Evolutionary conservation across 345 rosid species (phyloP).

Genomic region (Boechera divaricarpa): DNA sequence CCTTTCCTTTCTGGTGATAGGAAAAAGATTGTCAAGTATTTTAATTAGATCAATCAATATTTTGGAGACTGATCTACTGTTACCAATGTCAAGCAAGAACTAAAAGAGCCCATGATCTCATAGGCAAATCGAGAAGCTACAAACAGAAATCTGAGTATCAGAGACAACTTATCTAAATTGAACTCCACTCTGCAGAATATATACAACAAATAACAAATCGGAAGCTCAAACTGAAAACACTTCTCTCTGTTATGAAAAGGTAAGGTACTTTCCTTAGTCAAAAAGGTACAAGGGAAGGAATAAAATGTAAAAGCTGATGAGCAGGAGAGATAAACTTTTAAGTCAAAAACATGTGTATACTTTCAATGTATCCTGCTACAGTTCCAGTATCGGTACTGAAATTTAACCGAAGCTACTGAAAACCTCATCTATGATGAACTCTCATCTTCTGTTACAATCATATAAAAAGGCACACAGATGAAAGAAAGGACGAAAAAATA

Average conservation of each 20-base stretch:
- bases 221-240: conserved; percentile 3
- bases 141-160: conserved; percentile 5
- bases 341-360: conserved; percentile 2
- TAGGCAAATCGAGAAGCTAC: not conserved
- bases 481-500: conserved; percentile 11
- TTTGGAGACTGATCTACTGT: not conserved
- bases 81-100: conserved; percentile 19
- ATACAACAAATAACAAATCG: not conserved
- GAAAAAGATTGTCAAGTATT: conserved; percentile 1
- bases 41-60: not conserved
- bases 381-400: conserved; percentile 5
- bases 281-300: not conserved
- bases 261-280: not conserved
- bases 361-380: conserved; percentile 13
- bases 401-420: conserved; percentile 1
- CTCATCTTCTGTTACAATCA: not conserved
- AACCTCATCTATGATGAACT: not conserved
- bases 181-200: not conserved
- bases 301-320: not conserved
- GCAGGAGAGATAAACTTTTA: not conserved
- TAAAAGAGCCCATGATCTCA: conserved; percentile 4
- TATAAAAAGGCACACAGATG: not conserved
- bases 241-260: not conserved
- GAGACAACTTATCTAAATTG: not conserved
- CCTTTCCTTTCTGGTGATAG: not conserved